A percentile compares a stretch with the other conserved stretches of the same genome.
Conservation (phyloP, 768 basidiomycete genomes). For the Fomitopsis pulvina region DNA sequence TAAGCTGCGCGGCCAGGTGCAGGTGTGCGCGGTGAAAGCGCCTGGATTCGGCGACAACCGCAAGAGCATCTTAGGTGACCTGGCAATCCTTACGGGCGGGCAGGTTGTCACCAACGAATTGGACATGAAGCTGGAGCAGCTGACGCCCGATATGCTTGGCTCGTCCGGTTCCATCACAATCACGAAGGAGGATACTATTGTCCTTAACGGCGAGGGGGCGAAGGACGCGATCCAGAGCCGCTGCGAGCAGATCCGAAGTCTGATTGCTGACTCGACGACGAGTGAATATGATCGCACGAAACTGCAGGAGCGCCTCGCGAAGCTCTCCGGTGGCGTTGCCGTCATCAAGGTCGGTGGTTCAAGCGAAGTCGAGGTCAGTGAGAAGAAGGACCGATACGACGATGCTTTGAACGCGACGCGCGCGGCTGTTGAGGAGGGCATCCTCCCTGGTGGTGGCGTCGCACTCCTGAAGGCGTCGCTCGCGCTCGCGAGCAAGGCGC, state of each 20-base stretch:
- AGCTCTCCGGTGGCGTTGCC: conserved; percentile 93
- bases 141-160: conserved; percentile 83
- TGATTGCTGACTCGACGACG: conserved; percentile 78
- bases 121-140: conserved; percentile 94
- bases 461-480: conserved; percentile 85
- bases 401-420: conserved; percentile 97
- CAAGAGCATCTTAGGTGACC: conserved; percentile 94
- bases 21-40: conserved; percentile 92
- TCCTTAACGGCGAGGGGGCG: conserved; percentile 89
- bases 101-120: conserved; percentile 92
- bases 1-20: conserved; percentile 97
- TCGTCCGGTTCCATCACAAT: conserved; percentile 87
- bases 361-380: conserved; percentile 92
- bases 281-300: conserved; percentile 92
- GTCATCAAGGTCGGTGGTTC: conserved; percentile 97
- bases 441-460: conserved; percentile 93
- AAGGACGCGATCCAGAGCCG: conserved; percentile 88
- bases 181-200: conserved; percentile 96
- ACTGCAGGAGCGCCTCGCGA: conserved; percentile 94
- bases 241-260: conserved; percentile 90
- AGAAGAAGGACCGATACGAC: conserved; percentile 99
- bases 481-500: conserved; percentile 46
- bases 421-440: conserved; percentile 97
- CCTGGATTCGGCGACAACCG: conserved; percentile 99
- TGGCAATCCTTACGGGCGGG: conserved; percentile 95